Percentiles rank a stretch among this genome's conserved stretches.
These are phyloP conservation scores for Populus davidiana DNA, from an alignment of 345 rosid genomes.

Conservation along the genomic window DNA sequence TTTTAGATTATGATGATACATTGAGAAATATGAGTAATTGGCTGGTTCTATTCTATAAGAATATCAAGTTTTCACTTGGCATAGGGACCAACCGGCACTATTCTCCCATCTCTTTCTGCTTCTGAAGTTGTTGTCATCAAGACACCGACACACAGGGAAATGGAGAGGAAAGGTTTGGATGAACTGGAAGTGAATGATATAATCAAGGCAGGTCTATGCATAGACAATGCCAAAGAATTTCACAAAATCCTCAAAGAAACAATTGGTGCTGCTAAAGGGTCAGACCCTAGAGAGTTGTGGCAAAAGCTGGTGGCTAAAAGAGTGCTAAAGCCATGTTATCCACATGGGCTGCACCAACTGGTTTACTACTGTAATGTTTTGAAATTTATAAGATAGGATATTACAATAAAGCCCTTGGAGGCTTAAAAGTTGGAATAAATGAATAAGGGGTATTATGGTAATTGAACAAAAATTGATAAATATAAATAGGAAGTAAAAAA, in stretches of 20 bases:
- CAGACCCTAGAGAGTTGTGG: slow-evolving; percentile 66
- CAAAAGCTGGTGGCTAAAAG: slow-evolving; percentile 38
- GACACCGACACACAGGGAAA: slow-evolving; percentile 24
- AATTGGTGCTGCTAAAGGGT: slow-evolving; percentile 15
- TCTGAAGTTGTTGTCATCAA: background rate
- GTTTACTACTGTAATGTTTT: no score
- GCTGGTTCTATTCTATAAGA: no score
- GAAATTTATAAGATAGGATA: no score
- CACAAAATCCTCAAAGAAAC: slow-evolving; percentile 31
- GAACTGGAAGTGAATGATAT: slow-evolving; percentile 54
- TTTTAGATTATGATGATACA: fast-evolving
- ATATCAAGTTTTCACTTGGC: no score
- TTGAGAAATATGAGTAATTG: no score
- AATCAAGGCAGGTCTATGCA: slow-evolving; percentile 45
- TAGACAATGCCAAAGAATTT: slow-evolving; percentile 43
- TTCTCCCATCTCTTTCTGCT: no score
- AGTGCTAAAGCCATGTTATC: slow-evolving; percentile 65
- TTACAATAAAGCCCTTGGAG: no score
- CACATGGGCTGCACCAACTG: slow-evolving; percentile 69
- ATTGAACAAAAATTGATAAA: no score
- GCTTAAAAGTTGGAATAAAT: no score
- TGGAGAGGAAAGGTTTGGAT: slow-evolving; percentile 19
- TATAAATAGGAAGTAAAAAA: no score
- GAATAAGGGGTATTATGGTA: no score
- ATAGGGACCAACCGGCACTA: no score